Base-by-base conservation (phyloP, 257 asterid species). In the Voacanga thouarsii region DNA sequence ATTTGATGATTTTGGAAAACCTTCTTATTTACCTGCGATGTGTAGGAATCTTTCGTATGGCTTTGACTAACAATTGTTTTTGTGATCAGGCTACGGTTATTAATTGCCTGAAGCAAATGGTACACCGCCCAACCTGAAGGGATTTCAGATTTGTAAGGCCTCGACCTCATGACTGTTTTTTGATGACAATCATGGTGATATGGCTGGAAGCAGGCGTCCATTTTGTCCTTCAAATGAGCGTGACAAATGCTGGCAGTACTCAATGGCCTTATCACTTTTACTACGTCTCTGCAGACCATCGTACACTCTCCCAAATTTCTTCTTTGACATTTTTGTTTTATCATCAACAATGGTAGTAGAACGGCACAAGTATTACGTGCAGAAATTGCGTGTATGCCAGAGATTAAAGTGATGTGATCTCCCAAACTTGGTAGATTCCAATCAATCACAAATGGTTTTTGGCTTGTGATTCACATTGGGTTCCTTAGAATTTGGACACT, bases 31-130 rank as follows among this genome's bases (percentile, higher is more conserved):
- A 37, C 19, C 30, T 23, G 11, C 39, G 68, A 61, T 15, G 14
- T 7, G 47, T 18, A 19, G 47, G 12, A 9, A 67, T 18, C 61
- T 24, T 60, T 21, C 44, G n/a, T 28, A 3, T 26, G 68, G 19
- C 19, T 24, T 7, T 30, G 4, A 57, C 30, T 67, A 33, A 37
- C 7, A 41, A 4, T n/a, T 76, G 44, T 57, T 77, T 3, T 50
- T 33, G 14, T 23, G 47, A 37, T 71, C 78, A 82, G 85, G 85
- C 26, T 82, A 82, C 19, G 85, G 85, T 44, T 79, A 75, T 76
- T 82, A 63, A 72, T 21, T 53, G 50, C 75, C 75, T 14, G 51
- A 73, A 21, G 78, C 65, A 72, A 14, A 19, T 64, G 37, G 79
- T 55, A 11, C 30, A 24, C 41, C 18, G n/a, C 21, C 7, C 9